Evolutionary conservation across 352 stramenopile species (phyloP).

Genomic region (Phytopythium delawarense): DNA sequence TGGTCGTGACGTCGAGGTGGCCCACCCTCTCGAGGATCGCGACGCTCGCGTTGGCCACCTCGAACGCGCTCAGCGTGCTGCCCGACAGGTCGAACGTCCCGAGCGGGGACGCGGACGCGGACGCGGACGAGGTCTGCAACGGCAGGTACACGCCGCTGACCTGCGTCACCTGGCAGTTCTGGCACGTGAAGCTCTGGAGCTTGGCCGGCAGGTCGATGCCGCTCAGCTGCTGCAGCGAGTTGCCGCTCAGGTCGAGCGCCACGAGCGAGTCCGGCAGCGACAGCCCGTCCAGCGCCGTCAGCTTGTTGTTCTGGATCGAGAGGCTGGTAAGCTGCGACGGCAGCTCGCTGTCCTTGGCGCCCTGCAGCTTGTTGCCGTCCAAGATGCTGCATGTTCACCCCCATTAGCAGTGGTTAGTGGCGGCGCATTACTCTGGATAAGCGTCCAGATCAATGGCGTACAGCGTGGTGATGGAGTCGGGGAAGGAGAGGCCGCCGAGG

Average conservation of each 20-base stretch:
- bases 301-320: constrained; percentile 2
- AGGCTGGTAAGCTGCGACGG: not conserved
- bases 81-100: constrained; percentile 24
- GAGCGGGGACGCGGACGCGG: constrained; percentile 13
- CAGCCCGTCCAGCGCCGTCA: not conserved
- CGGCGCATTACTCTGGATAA: not conserved
- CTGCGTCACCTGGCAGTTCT: constrained; percentile 24
- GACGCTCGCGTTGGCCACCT: constrained; percentile 29
- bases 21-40: constrained; percentile 18
- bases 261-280: constrained; percentile 8
- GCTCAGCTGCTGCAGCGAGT: constrained; percentile 18
- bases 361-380: constrained; percentile 5
- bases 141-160: constrained; percentile 26
- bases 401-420: not conserved
- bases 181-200: constrained; percentile 28
- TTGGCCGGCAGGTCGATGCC: constrained; percentile 25
- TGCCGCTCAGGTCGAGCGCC: constrained; percentile 30
- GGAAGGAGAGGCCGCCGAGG: not conserved
- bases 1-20: constrained; percentile 26
- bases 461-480: constrained; percentile 1
- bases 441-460: not conserved
- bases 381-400: not conserved
- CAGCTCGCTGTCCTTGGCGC: not conserved
- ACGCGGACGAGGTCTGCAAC: not conserved
- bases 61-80: constrained; percentile 25